Base-by-base conservation (phyloP, 1,139 yeast species). In the Geotrichum europaeum region DNA sequence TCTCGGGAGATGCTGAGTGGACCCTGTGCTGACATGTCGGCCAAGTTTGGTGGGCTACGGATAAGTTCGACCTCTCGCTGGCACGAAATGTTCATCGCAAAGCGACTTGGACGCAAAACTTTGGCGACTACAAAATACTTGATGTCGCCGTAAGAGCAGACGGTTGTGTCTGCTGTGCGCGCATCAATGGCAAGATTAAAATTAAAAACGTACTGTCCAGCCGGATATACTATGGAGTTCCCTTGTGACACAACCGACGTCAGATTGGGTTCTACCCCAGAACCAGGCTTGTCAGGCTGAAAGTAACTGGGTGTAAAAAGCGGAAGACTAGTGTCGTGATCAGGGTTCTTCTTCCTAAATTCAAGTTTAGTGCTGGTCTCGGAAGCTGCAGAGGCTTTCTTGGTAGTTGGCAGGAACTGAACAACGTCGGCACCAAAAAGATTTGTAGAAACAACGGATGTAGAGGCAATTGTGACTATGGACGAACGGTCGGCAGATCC, bases 131-230 rank as follows among this genome's bases (percentile, higher is more conserved):
- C 62, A 56, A 59, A 67, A 61, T 72, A 75, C 57, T 63, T 66
- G 30, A 74, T 67, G 12, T 68, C 63, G 18, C 77, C 77, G 53
- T 72, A 67, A 9, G 89, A 83, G 2, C 87, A 82, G 47, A 76
- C 73, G 6, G 87, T 79, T 0, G 94, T 75, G 59, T 91, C 94
- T 0, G 96, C 94, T 4, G 88, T 81, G 63, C 80, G 81, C 52
- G 86, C 81, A 1, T 94, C 90, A 59, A 89, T 80, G 2, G 86
- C 76, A 1, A 87, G 76, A 0, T 96, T 95, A 52, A 91, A 75
- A 53, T 89, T 74, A 71, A 87, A 91, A 1, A 90, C 85, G 69
- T 91, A 91, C 68, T 87, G 83, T 36, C 97, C 97, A 10, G 96
- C 84, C 59, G 82, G 82, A 66, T 78, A 78, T 47, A 75, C 64